Percentiles rank a stretch among this genome's conserved stretches.
Evolutionary conservation across 495 filamentous ascomycete genomes (phyloP).

Genomic region (Entonaema liquescens): DNA sequence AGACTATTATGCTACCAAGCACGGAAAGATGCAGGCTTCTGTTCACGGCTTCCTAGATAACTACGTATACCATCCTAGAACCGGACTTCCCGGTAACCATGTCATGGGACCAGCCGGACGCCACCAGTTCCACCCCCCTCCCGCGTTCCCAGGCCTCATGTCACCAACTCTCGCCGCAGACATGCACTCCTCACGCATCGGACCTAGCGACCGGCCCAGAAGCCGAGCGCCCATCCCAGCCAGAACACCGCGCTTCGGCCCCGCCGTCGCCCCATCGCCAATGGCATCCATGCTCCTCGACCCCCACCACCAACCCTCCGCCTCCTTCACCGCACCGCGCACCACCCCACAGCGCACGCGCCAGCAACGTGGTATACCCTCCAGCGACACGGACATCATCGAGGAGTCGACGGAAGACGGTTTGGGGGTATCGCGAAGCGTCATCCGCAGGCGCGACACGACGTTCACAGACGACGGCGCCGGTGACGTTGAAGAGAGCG

Average conservation of each 20-base stretch:
- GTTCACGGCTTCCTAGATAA: slow-evolving; percentile 93
- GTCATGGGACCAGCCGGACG: slow-evolving; percentile 55
- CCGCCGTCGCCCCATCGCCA: slow-evolving; percentile 57
- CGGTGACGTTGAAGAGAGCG: slow-evolving; percentile 59
- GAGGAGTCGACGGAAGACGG: slow-evolving; percentile 59
- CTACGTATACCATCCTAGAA: slow-evolving; percentile 74
- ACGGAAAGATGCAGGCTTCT: slow-evolving; percentile 96
- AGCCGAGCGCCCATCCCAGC: slow-evolving; percentile 35
- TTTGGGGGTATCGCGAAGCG: slow-evolving; percentile 71
- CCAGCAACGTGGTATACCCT: slow-evolving; percentile 54
- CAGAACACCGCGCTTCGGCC: slow-evolving; percentile 47
- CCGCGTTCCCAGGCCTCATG: slow-evolving; percentile 74
- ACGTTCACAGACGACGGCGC: slow-evolving; percentile 67
- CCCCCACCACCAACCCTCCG: slow-evolving; percentile 83
- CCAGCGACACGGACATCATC: slow-evolving; percentile 54
- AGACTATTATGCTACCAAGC: slow-evolving; percentile 93
- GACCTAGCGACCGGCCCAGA: slow-evolving; percentile 53
- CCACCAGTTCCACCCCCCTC: slow-evolving; percentile 80
- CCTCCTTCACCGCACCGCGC: slow-evolving; percentile 54
- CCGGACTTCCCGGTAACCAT: slow-evolving; percentile 58
- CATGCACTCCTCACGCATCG: slow-evolving; percentile 60
- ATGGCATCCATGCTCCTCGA: slow-evolving; percentile 83
- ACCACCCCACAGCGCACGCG: slow-evolving; percentile 56
- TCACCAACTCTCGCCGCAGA: slow-evolving; percentile 68
- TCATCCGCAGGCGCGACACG: slow-evolving; percentile 73